Evolutionary conservation across 2,329 filamentous ascomycete genomes (phyloP).

Genomic region (Emericellopsis atlantica): DNA sequence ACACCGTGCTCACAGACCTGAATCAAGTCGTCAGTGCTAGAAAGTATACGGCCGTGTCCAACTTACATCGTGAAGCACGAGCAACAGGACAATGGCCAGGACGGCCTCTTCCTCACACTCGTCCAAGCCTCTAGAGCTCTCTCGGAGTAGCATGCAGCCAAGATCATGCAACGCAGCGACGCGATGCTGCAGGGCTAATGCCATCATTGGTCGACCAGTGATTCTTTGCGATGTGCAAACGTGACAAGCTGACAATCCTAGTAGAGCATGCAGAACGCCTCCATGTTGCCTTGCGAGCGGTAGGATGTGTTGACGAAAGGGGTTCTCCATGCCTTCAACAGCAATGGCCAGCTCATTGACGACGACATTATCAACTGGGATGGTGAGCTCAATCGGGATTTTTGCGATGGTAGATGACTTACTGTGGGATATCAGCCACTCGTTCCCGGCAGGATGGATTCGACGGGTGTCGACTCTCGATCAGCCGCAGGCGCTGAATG

Average conservation of each 20-base stretch:
- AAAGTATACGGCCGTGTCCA: too few relatives aligned
- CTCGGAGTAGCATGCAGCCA: conserved; percentile 7
- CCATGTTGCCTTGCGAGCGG: conserved; percentile 11
- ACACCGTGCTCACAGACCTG: conserved; percentile 14
- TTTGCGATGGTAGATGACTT: background rate
- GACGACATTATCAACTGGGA: conserved; percentile 8
- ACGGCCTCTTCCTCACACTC: conserved; percentile 10
- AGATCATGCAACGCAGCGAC: conserved; percentile 10
- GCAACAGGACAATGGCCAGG: conserved; percentile 10
- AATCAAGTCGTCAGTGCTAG: too few relatives aligned
- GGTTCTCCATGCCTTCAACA: conserved; percentile 8
- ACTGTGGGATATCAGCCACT: conserved; percentile 6
- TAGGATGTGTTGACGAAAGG: conserved; percentile 9
- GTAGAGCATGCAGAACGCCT: conserved; percentile 12
- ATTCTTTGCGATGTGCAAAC: conserved; percentile 7
- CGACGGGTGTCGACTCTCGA: background rate
- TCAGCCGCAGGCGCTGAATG: background rate
- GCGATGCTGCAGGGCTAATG: conserved; percentile 9
- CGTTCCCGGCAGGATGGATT: background rate
- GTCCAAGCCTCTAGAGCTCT: conserved; percentile 5
- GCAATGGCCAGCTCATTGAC: conserved; percentile 9
- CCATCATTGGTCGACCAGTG: conserved; percentile 3
- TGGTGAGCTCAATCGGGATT: background rate
- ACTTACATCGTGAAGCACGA: conserved; percentile 13
- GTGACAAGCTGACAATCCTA: conserved; percentile 13